phyloP scores from a whole-genome alignment of 2,329 filamentous ascomycete genomes.

The Cercospora sojina region DNA sequence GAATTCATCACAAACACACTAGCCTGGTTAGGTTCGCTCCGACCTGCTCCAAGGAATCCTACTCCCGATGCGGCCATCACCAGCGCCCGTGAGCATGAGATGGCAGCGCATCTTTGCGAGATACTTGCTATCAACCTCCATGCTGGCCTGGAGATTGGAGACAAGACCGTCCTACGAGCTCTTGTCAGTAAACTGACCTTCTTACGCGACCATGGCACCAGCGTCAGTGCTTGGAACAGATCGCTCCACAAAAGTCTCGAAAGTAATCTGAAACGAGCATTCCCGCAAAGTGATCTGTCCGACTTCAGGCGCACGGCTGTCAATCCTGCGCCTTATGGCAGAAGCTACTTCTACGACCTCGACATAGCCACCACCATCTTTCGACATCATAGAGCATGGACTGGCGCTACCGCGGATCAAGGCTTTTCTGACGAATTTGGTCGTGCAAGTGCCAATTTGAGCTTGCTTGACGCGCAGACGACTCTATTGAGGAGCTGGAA shows the following conservation, averaged over 20 bases:
- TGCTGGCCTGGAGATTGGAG: constrained; percentile 73
- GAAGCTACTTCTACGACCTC: constrained; percentile 81
- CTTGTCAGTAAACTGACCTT: constrained; percentile 75
- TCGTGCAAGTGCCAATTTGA: constrained; percentile 85
- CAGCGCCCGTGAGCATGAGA: constrained; percentile 45
- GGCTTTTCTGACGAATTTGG: constrained; percentile 78
- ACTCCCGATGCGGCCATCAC: constrained; percentile 31
- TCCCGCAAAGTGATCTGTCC: constrained; percentile 68
- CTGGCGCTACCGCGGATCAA: constrained; percentile 52
- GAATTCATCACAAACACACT: constrained; percentile 71
- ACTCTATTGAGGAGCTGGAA: constrained; percentile 87
- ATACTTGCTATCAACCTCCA: constrained; percentile 90
- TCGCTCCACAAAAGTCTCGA: constrained; percentile 84
- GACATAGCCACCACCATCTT: constrained; percentile 74
- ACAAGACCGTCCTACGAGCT: constrained; percentile 65
- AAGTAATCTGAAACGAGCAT: constrained; percentile 78
- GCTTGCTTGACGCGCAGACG: constrained; percentile 87
- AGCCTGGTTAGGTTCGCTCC: constrained; percentile 63
- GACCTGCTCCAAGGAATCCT: constrained; percentile 46
- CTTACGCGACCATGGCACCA: constrained; percentile 73
- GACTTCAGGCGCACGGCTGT: constrained; percentile 76
- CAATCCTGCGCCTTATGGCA: constrained; percentile 55
- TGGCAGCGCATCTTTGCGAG: constrained; percentile 81
- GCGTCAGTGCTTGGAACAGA: constrained; percentile 78
- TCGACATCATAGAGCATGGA: constrained; percentile 75